Evolutionary conservation across 768 basidiomycete species (phyloP), one percentile per base, ranked within the genome.

Genomic region (Pulveroboletus ravenelii): DNA sequence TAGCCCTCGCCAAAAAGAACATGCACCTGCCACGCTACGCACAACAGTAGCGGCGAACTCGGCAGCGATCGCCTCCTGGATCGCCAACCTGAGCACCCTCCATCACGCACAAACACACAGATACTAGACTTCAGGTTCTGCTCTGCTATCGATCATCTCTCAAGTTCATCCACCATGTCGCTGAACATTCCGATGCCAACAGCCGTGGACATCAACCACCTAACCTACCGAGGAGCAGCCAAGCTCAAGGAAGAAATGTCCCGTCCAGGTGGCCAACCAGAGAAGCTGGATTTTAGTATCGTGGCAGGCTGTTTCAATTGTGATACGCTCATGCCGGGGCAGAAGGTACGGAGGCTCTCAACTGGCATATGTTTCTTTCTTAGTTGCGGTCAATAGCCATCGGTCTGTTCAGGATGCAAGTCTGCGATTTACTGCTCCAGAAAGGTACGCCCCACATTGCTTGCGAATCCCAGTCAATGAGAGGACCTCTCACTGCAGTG

Each of bases 341-440:
- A 50, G 10, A 68, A 64, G 60, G 66, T 68, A 20, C 30, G 6
- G n/a, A 13, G 10, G 34, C 17, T 25, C 31, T 40, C 27, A 9
- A 45, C 25, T 40, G 17, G 20, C 14, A 38, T 15, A 4, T 29
- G 32, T 40, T 34, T 13, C 29, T 45, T 40, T 35, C 38, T 54
- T 31, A 51, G 35, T 39, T 20, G 13, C 42, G 35, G 20, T 38
- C 34, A 18, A 51, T 45, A 68, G 68, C 47, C 64, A 5, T 49
- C 55, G 38, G 45, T 70, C 27, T 70, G 68, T 49, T 60, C 60
- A 10, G 62, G 56, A 41, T 68, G 68, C 32, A 66, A 40, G 46
- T 62, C 66, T 8, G 52, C 56, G 14, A n/a, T 68, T 31, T 68
- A 68, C 35, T 68, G 68, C 50, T 64, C 66, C 32, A 68, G 53